Conservation (phyloP, 139 green algal genomes). For the Nannochloris sp. region DNA sequence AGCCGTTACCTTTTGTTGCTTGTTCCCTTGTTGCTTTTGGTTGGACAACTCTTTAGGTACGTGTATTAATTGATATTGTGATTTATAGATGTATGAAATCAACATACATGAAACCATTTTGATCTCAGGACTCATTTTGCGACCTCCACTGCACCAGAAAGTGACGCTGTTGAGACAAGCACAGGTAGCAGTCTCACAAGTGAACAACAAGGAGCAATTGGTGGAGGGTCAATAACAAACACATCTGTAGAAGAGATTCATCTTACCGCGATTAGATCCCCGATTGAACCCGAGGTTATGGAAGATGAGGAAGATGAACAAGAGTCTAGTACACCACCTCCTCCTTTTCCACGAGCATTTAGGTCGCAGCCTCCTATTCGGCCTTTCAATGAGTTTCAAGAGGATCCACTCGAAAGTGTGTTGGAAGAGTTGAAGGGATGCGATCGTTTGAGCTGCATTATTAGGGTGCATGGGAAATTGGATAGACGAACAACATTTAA, state of each 20-base stretch:
- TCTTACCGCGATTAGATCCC: neutral
- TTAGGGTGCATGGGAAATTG: neutral
- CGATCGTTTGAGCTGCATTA: constrained; percentile 7
- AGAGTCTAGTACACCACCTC: neutral
- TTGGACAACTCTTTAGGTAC: no score
- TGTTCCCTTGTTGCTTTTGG: no score
- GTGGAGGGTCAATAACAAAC: no score
- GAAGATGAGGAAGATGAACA: neutral
- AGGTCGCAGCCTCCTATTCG: neutral
- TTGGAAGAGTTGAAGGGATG: neutral
- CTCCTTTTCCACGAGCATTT: neutral
- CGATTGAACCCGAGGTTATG: neutral
- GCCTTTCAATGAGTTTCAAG: neutral
- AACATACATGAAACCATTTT: no score
- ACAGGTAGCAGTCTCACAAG: no score
- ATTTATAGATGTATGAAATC: no score
- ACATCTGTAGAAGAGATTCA: neutral
- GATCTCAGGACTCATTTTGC: no score
- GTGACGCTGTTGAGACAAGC: no score
- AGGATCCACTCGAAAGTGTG: constrained; percentile 1
- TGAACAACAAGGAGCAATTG: no score
- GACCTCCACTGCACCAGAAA: no score
- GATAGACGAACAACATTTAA: constrained; percentile 4
- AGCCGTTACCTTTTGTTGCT: no score
- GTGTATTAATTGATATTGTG: no score